Conservation (phyloP, 805 yeast genomes). For the Cyberlindnera americana region DNA sequence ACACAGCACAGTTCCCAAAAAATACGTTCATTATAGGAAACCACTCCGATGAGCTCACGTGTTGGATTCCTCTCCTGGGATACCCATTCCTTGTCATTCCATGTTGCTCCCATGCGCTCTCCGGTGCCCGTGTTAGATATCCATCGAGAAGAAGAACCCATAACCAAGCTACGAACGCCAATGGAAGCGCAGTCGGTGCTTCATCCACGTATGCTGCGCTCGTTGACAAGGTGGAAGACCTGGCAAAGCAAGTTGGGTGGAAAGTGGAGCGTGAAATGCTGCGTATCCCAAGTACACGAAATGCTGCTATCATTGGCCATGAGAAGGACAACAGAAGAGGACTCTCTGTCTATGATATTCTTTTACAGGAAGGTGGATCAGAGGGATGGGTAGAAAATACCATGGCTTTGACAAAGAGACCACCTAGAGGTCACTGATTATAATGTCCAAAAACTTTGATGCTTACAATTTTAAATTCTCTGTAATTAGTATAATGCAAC, state of each 20-base stretch:
- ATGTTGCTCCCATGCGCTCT: slow-evolving; percentile 86
- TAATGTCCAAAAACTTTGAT: no score
- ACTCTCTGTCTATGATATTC: slow-evolving; percentile 46
- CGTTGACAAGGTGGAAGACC: slow-evolving; percentile 76
- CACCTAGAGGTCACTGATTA: slow-evolving; percentile 66
- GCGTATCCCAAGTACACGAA: slow-evolving; percentile 91
- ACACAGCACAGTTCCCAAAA: slow-evolving; percentile 61
- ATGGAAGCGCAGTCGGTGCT: slow-evolving; percentile 27
- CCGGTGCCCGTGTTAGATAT: slow-evolving; percentile 72
- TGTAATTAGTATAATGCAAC: neutral
- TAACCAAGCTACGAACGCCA: slow-evolving; percentile 19
- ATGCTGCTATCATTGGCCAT: slow-evolving; percentile 82
- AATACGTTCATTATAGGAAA: slow-evolving; percentile 87
- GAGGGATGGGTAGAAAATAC: slow-evolving; percentile 86
- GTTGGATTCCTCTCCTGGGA: slow-evolving; percentile 90
- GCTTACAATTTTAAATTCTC: neutral
- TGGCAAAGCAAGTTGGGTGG: slow-evolving; percentile 78
- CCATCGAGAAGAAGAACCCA: slow-evolving; percentile 37
- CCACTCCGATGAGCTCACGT: slow-evolving; percentile 91
- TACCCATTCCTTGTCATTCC: slow-evolving; percentile 91
- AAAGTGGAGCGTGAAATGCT: slow-evolving; percentile 77
- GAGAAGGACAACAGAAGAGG: slow-evolving; percentile 32
- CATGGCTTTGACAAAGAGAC: slow-evolving; percentile 62
- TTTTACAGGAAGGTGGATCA: slow-evolving; percentile 82
- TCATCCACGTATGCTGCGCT: slow-evolving; percentile 78